These are phyloP conservation scores for Candida nemodendra DNA, from an alignment of 805 yeast genomes.

Conservation along the genomic window DNA sequence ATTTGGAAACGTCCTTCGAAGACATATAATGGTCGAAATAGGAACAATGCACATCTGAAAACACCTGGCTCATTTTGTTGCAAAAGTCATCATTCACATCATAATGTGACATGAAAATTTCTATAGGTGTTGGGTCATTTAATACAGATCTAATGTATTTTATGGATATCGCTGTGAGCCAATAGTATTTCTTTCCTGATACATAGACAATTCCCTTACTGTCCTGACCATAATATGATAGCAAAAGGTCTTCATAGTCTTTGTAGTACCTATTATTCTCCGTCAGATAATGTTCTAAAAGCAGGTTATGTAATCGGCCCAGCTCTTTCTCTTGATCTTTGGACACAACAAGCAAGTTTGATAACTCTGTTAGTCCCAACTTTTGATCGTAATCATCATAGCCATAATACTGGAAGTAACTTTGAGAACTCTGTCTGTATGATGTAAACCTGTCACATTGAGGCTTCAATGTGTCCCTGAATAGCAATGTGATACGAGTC, in stretches of 20 bases:
- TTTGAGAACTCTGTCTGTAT: constrained; percentile 20
- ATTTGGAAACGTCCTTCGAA: constrained; percentile 8
- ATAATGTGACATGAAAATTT: constrained; percentile 44
- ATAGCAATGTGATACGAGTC: constrained; percentile 15
- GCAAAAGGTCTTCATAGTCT: constrained; percentile 9
- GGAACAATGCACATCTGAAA: constrained; percentile 40
- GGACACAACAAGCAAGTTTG: constrained; percentile 22
- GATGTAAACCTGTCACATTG: constrained; percentile 26
- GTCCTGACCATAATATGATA: constrained; percentile 11
- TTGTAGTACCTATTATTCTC: constrained; percentile 16
- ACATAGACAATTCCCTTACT: constrained; percentile 31
- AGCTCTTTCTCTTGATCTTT: constrained; percentile 27
- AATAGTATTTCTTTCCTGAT: constrained; percentile 29
- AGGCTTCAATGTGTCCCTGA: constrained; percentile 16
- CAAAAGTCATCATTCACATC: constrained; percentile 47
- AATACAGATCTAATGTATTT: constrained; percentile 30
- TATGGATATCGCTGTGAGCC: constrained; percentile 32
- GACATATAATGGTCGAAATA: constrained; percentile 38
- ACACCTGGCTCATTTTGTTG: constrained; percentile 39
- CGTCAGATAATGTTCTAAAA: constrained; percentile 18
- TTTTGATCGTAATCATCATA: constrained; percentile 24
- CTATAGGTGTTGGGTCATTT: constrained; percentile 40
- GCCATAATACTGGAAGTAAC: constrained; percentile 34
- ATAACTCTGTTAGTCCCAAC: constrained; percentile 20
- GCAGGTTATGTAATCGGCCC: constrained; percentile 18